Evolutionary conservation across 257 asterid genomes (phyloP).

Genomic region (Solanum clarkiae): DNA sequence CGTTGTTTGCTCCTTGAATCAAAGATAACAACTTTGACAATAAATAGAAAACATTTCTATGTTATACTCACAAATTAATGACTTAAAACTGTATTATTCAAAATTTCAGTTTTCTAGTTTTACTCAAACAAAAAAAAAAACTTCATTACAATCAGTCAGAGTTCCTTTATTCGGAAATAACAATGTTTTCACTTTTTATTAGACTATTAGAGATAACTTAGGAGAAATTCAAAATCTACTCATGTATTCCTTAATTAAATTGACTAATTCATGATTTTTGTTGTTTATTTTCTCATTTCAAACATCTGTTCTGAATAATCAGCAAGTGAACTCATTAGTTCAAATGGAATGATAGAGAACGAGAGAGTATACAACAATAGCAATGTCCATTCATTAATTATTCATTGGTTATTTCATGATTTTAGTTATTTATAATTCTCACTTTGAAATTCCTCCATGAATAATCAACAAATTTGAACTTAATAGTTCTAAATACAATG

Average conservation of each 20-base stretch:
- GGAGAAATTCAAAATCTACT: not conserved
- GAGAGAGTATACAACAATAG: slow-evolving; percentile 44
- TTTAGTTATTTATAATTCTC: not conserved
- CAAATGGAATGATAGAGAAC: not conserved
- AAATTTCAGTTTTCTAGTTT: too few relatives aligned
- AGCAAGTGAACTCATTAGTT: not conserved
- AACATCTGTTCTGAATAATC: not conserved
- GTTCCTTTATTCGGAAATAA: not conserved
- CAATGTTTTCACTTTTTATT: not conserved
- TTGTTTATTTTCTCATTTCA: not conserved
- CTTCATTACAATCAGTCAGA: not conserved
- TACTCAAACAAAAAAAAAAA: too few relatives aligned
- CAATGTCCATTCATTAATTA: slow-evolving; percentile 29
- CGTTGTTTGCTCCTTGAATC: too few relatives aligned
- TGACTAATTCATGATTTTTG: not conserved
- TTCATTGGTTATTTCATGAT: not conserved
- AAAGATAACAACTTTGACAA: too few relatives aligned
- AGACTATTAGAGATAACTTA: not conserved
- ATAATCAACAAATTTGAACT: not conserved
- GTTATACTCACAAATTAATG: too few relatives aligned
- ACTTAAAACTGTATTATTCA: not conserved
- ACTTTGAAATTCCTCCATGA: not conserved
- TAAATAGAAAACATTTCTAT: too few relatives aligned
- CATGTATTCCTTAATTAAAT: not conserved
- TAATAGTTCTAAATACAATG: not conserved